Evolutionary conservation across 129 eudicot genomes (phyloP).

Genomic region (Logfia minima): DNA sequence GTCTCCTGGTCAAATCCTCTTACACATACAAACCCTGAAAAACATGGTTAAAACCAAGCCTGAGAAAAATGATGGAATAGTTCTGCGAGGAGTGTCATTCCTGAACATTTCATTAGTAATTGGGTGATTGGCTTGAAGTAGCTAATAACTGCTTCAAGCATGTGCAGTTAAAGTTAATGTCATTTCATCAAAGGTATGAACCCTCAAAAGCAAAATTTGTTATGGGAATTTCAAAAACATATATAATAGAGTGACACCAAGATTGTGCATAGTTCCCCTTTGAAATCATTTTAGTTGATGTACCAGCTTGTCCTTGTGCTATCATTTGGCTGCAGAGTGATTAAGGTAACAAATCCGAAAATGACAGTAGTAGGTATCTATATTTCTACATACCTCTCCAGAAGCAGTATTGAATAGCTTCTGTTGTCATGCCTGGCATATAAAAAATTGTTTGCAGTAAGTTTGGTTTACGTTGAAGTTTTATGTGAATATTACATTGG

Average conservation of each 20-base stretch:
- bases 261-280: background rate
- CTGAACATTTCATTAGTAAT: background rate
- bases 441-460: constrained; percentile 6
- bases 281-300: background rate
- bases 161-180: background rate
- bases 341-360: background rate
- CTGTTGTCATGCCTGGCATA: constrained; percentile 61
- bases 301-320: background rate
- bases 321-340: background rate
- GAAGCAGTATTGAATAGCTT: constrained; percentile 83
- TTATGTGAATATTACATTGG: background rate
- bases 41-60: constrained; percentile 1
- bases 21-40: constrained; percentile 82
- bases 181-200: constrained; percentile 1
- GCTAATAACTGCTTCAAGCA: background rate
- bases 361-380: constrained; percentile 13
- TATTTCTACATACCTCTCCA: constrained; percentile 69
- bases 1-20: constrained; percentile 76
- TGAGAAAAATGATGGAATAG: background rate
- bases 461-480: constrained; percentile 17
- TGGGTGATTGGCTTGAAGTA: background rate
- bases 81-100: background rate
- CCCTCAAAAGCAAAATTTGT: background rate
- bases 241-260: background rate
- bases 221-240: background rate